Percentiles rank a stretch among this genome's conserved stretches.
These are phyloP conservation scores for Vararia minispora DNA, from an alignment of 768 basidiomycete species.

Conservation along the genomic window DNA sequence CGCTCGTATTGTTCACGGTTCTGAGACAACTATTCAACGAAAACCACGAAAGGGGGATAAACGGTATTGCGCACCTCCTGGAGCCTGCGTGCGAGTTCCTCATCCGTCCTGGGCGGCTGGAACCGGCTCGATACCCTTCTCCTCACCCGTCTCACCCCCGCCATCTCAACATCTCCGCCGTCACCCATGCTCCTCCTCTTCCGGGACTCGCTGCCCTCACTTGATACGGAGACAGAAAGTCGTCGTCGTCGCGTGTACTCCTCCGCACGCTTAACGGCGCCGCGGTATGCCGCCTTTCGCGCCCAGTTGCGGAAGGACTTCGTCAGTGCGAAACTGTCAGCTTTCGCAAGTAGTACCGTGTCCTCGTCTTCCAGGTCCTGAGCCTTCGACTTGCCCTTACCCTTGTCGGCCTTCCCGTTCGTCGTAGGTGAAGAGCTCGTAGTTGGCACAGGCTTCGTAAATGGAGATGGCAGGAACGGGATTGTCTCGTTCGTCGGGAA, in stretches of 20 bases:
- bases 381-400: constrained; percentile 3
- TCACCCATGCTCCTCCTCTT: not conserved
- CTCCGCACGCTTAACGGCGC: constrained; percentile 4
- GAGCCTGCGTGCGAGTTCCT: constrained; percentile 51
- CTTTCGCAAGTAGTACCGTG: not conserved
- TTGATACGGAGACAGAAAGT: no score
- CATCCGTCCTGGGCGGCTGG: constrained; percentile 45
- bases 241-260: no score
- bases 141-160: constrained; percentile 21
- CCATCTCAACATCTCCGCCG: constrained; percentile 33
- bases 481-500: no score
- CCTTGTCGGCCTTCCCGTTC: no score
- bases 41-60: constrained; percentile 3
- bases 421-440: no score
- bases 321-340: constrained; percentile 1
- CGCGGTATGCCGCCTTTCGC: constrained; percentile 7
- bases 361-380: not conserved
- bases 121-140: constrained; percentile 32
- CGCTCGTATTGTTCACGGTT: constrained; percentile 61
- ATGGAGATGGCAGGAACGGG: no score
- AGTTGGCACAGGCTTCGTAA: no score
- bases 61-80: constrained; percentile 51
- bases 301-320: constrained; percentile 7
- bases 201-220: not conserved
- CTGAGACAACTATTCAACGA: constrained; percentile 23